phyloP scores from a whole-genome alignment of 2,329 filamentous ascomycete genomes.

The Aspergillus sp. region DNA sequence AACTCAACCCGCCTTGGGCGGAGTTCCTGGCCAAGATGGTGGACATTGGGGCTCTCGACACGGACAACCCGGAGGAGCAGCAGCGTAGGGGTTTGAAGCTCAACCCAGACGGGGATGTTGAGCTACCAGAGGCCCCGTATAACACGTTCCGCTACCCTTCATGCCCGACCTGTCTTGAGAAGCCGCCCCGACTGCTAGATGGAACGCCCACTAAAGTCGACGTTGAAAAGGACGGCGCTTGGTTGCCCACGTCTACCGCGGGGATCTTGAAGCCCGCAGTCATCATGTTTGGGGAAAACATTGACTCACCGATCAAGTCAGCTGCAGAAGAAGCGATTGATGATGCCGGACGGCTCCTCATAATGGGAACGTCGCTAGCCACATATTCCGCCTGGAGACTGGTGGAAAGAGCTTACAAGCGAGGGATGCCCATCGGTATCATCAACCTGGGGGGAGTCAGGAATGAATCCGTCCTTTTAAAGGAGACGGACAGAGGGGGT shows the following conservation, averaged over 20 bases:
- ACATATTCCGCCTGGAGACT: slow-evolving; percentile 95
- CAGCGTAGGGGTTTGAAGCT: slow-evolving; percentile 72
- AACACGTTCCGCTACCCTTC: slow-evolving; percentile 88
- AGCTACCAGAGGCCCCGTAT: slow-evolving; percentile 84
- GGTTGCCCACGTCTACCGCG: slow-evolving; percentile 66
- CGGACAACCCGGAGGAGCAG: slow-evolving; percentile 74
- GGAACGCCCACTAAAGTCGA: slow-evolving; percentile 64
- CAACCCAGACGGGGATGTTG: slow-evolving; percentile 94
- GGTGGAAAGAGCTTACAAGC: slow-evolving; percentile 79
- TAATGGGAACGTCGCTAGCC: slow-evolving; percentile 87
- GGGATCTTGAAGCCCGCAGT: slow-evolving; percentile 92
- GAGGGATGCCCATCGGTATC: slow-evolving; percentile 82
- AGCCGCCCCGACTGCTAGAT: slow-evolving; percentile 62
- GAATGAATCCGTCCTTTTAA: slow-evolving; percentile 51
- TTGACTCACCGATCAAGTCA: slow-evolving; percentile 68
- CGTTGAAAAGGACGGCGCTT: slow-evolving; percentile 80
- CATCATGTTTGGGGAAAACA: slow-evolving; percentile 95
- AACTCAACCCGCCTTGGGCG: slow-evolving; percentile 85
- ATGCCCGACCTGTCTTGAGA: slow-evolving; percentile 76
- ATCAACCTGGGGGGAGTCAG: slow-evolving; percentile 70
- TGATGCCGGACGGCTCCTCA: slow-evolving; percentile 71
- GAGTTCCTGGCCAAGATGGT: slow-evolving; percentile 74
- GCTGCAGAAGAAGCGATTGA: slow-evolving; percentile 82
- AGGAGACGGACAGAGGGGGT: slow-evolving; percentile 27
- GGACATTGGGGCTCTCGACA: slow-evolving; percentile 73